Percentiles rank a stretch among this genome's conserved stretches.
Evolutionary conservation across 2,329 filamentous ascomycete species (phyloP).

Genomic region (Arachnopeziza araneosa): DNA sequence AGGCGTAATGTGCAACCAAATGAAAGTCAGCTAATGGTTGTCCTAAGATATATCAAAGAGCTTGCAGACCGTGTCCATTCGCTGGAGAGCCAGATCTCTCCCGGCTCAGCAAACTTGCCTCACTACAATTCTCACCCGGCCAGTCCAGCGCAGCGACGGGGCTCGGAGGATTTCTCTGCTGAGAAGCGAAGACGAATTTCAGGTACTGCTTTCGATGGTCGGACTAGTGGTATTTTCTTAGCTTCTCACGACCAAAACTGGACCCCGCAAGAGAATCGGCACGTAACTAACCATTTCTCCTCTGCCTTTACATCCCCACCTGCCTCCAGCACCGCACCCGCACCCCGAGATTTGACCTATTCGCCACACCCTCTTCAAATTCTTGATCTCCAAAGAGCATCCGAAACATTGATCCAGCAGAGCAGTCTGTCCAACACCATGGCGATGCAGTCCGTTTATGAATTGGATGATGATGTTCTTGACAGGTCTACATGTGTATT

Average conservation of each 20-base stretch:
- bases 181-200: neutral
- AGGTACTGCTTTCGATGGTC: neutral
- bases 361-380: neutral
- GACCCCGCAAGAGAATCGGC: neutral
- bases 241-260: neutral
- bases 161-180: neutral
- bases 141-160: neutral
- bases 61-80: slow-evolving; percentile 78
- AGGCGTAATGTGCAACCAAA: slow-evolving; percentile 17
- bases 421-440: neutral
- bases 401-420: neutral
- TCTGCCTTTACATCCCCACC: neutral
- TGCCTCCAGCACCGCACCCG: neutral
- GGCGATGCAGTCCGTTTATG: neutral
- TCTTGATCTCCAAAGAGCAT: neutral
- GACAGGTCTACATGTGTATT: neutral
- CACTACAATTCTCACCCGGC: neutral
- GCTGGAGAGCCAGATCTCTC: slow-evolving; percentile 47
- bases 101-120: neutral
- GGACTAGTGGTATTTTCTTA: neutral
- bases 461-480: neutral
- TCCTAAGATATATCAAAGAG: slow-evolving; percentile 76
- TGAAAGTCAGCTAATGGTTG: slow-evolving; percentile 5
- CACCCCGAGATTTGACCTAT: neutral
- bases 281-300: neutral